These are phyloP conservation scores for Globisporangium cylindrosporum DNA, from an alignment of 352 stramenopile species.

Conservation along the genomic window DNA sequence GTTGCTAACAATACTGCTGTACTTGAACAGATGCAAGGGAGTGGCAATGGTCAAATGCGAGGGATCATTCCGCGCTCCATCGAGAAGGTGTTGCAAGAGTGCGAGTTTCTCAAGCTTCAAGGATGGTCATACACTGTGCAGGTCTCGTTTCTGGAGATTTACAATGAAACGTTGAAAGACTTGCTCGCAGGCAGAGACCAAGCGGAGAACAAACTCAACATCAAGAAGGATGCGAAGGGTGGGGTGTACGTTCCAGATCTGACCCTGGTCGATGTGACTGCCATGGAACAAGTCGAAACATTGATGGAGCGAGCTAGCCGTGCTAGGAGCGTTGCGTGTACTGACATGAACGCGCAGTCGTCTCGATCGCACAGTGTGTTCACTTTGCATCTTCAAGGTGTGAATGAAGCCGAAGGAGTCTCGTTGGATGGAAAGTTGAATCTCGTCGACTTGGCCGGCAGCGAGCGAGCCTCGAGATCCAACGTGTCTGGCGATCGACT, in stretches of 20 bases:
- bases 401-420: constrained; percentile 79
- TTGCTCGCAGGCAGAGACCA: constrained; percentile 86
- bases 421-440: constrained; percentile 70
- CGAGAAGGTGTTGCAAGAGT: constrained; percentile 92
- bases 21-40: constrained; percentile 94
- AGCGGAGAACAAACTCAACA: constrained; percentile 47
- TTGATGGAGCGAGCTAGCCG: constrained; percentile 78
- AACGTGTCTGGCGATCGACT: constrained; percentile 90
- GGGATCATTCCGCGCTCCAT: constrained; percentile 98
- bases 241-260: constrained; percentile 65
- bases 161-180: constrained; percentile 98
- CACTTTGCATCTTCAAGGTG: constrained; percentile 68
- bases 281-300: constrained; percentile 60
- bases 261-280: constrained; percentile 48
- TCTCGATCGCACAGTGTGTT: constrained; percentile 83
- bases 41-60: constrained; percentile 91
- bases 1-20: constrained; percentile 8
- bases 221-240: constrained; percentile 74
- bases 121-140: constrained; percentile 95
- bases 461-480: constrained; percentile 76
- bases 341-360: constrained; percentile 92
- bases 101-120: constrained; percentile 50
- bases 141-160: constrained; percentile 99
- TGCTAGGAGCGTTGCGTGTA: constrained; percentile 77
- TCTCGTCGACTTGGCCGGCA: constrained; percentile 79